phyloP scores from a whole-genome alignment of 2,329 filamentous ascomycete species.

The Dactylonectria macrodidyma region DNA sequence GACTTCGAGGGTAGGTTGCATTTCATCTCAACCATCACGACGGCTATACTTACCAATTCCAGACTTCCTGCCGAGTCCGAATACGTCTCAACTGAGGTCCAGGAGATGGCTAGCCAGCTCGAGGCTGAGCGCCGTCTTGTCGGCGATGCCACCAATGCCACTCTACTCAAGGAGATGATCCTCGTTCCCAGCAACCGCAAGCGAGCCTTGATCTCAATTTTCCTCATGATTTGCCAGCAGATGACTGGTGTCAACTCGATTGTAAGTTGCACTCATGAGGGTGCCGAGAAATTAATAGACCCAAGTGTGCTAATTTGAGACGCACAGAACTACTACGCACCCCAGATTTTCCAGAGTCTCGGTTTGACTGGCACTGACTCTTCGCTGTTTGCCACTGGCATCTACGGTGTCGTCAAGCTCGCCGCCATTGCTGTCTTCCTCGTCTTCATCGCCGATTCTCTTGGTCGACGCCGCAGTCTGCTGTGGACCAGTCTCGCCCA shows the following conservation, averaged over 20 bases:
- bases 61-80: slow-evolving; percentile 68
- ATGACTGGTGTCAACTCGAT: slow-evolving; percentile 51
- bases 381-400: slow-evolving; percentile 49
- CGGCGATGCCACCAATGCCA: slow-evolving; percentile 1
- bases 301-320: neutral
- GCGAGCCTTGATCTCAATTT: slow-evolving; percentile 21
- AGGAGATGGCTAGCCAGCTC: slow-evolving; percentile 59
- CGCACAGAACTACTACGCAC: slow-evolving; percentile 45
- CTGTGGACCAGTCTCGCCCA: slow-evolving; percentile 20
- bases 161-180: slow-evolving; percentile 23
- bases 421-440: slow-evolving; percentile 60
- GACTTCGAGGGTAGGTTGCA: slow-evolving; percentile 58
- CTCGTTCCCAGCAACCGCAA: slow-evolving; percentile 15
- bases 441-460: slow-evolving; percentile 47
- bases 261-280: slow-evolving; percentile 25
- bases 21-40: neutral
- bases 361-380: slow-evolving; percentile 44
- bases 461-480: slow-evolving; percentile 30
- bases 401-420: slow-evolving; percentile 49
- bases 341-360: slow-evolving; percentile 49
- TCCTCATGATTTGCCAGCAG: slow-evolving; percentile 37
- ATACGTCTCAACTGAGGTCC: slow-evolving; percentile 72
- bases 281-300: neutral
- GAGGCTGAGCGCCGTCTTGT: slow-evolving; percentile 12
- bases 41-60: neutral